Conservation (phyloP, 2,329 filamentous ascomycete species). For the Calonectria crousiana region DNA sequence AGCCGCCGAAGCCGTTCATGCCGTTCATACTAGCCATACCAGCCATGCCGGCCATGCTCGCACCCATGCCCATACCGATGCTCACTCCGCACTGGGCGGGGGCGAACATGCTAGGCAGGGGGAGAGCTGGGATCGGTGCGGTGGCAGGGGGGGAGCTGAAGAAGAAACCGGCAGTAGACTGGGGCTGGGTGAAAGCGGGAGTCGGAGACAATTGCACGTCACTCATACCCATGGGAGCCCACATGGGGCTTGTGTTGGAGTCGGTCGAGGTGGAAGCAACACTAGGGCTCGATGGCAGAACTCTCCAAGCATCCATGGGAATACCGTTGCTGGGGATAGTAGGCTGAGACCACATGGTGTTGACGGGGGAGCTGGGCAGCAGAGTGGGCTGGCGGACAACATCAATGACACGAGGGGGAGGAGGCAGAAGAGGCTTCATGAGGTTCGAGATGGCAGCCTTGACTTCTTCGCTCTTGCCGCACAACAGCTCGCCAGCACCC, state of each 20-base stretch:
- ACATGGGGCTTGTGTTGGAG: conserved; percentile 76
- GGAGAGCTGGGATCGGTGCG: conserved; percentile 80
- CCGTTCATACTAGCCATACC: conserved; percentile 68
- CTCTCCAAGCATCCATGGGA: conserved; percentile 86
- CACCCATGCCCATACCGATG: conserved; percentile 73
- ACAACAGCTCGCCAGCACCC: conserved; percentile 91
- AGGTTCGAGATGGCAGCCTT: conserved; percentile 87
- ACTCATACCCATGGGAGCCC: conserved; percentile 82
- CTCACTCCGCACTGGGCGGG: conserved; percentile 83
- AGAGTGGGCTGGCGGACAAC: conserved; percentile 88
- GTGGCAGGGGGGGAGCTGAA: conserved; percentile 84
- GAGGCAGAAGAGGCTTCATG: conserved; percentile 88
- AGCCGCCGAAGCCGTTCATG: conserved; percentile 78
- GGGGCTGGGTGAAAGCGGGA: conserved; percentile 80
- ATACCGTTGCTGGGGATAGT: conserved; percentile 71
- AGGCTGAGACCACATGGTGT: conserved; percentile 85
- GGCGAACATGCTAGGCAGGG: conserved; percentile 87
- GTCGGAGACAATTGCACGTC: conserved; percentile 84
- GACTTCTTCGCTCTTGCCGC: conserved; percentile 92
- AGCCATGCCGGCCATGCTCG: conserved; percentile 74
- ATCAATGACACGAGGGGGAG: conserved; percentile 89
- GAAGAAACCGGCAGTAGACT: conserved; percentile 78
- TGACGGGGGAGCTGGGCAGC: conserved; percentile 83
- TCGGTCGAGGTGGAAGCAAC: conserved; percentile 79
- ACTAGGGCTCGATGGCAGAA: conserved; percentile 89